These are phyloP conservation scores for Keithomyces neogunnii DNA, from an alignment of 2,329 filamentous ascomycete species.

Conservation along the genomic window DNA sequence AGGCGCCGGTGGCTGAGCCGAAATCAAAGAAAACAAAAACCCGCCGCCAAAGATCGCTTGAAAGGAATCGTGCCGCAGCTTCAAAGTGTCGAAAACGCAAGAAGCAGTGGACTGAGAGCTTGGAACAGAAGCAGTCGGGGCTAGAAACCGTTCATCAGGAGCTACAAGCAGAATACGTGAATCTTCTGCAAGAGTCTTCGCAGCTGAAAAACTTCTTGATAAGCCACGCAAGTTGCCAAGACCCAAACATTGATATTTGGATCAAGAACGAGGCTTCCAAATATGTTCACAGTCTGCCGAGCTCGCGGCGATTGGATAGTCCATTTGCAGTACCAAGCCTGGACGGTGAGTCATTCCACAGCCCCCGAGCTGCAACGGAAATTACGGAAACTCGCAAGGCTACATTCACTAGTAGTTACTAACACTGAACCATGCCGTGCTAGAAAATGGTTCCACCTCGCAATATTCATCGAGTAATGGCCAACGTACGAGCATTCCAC, in stretches of 20 bases:
- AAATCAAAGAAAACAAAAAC: background rate
- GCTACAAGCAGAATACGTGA: constrained; percentile 34
- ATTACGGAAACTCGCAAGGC: too few species aligned
- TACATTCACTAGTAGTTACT: too few species aligned
- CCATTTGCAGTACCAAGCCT: constrained; percentile 1
- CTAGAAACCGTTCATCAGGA: constrained; percentile 35
- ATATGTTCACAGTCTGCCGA: constrained; percentile 28
- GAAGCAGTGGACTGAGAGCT: constrained; percentile 42
- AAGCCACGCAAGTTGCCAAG: constrained; percentile 42
- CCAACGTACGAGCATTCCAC: background rate
- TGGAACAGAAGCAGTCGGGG: constrained; percentile 36
- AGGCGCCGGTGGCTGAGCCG: too few species aligned
- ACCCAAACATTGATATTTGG: constrained; percentile 45
- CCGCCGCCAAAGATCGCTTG: constrained; percentile 49
- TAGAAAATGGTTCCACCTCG: background rate
- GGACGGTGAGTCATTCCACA: background rate
- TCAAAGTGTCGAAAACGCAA: constrained; percentile 67
- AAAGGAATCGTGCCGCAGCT: constrained; percentile 64
- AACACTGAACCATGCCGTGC: background rate
- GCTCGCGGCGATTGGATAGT: background rate
- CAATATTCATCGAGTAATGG: background rate
- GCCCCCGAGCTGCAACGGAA: background rate
- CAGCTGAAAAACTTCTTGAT: constrained; percentile 43
- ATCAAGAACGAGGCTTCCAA: constrained; percentile 41
- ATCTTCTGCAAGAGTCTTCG: constrained; percentile 34